phyloP scores from a whole-genome alignment of 345 rosid genomes.

The Kandelia obovata region DNA sequence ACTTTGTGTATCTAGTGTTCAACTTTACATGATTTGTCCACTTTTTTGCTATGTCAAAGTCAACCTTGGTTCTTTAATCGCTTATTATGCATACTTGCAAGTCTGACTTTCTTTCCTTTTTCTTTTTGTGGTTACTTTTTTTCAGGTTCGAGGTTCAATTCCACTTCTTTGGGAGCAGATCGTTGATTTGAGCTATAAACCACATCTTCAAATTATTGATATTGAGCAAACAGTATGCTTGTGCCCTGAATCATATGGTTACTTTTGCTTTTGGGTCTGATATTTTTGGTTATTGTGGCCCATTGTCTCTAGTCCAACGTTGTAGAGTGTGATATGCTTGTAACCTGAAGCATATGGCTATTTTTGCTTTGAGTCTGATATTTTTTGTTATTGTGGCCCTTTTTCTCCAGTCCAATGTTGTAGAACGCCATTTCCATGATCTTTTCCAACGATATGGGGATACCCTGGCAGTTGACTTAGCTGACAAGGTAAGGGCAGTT shows the following conservation, averaged over 20 bases:
- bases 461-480: constrained; percentile 63
- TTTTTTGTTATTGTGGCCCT: constrained; percentile 16
- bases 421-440: constrained; percentile 85
- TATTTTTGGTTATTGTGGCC: constrained; percentile 13
- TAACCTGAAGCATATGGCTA: too few species aligned
- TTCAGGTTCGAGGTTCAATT: constrained; percentile 90
- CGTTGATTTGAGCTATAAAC: constrained; percentile 95
- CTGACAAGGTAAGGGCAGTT: constrained; percentile 58
- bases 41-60: not conserved
- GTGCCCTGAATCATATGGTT: not conserved
- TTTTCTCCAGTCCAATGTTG: constrained; percentile 60
- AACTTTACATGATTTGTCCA: not conserved
- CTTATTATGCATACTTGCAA: not conserved
- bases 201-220: constrained; percentile 61
- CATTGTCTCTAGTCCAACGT: constrained; percentile 54
- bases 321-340: constrained; percentile 43
- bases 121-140: constrained; percentile 12
- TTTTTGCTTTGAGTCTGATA: constrained; percentile 9
- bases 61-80: not conserved
- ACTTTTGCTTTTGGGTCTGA: constrained; percentile 13
- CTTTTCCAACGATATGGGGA: constrained; percentile 88
- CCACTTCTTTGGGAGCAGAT: constrained; percentile 99
- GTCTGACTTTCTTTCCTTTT: not conserved
- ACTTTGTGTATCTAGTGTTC: not conserved
- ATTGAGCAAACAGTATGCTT: constrained; percentile 61